Conservation (phyloP, 140 eudicot species). For the Oenanthe javanica region DNA sequence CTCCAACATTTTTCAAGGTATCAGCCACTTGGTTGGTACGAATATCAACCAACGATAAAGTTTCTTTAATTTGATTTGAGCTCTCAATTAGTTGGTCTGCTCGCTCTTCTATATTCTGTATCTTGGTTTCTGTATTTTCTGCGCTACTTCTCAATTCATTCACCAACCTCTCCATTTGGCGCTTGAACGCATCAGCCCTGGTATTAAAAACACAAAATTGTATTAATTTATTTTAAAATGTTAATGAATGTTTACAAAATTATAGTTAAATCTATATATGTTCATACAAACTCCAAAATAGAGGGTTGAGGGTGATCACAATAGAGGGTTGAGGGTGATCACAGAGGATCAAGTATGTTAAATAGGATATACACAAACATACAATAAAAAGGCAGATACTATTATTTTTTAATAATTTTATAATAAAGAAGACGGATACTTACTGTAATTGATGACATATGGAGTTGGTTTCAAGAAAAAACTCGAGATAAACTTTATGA, state of each 20-base stretch:
- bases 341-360: background rate
- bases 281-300: background rate
- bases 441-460: conserved; percentile 88
- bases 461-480: conserved; percentile 64
- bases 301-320: no score
- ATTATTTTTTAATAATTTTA: conserved; percentile 19
- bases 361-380: background rate
- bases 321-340: background rate
- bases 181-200: conserved; percentile 72
- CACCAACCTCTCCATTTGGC: conserved; percentile 69
- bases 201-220: background rate
- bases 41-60: conserved; percentile 42
- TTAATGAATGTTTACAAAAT: background rate
- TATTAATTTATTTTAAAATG: background rate
- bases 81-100: conserved; percentile 42
- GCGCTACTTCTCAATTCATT: conserved; percentile 66
- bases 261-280: background rate
- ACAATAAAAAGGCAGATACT: conserved; percentile 8
- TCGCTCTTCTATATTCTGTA: conserved; percentile 48
- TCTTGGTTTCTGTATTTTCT: conserved; percentile 52
- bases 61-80: conserved; percentile 44
- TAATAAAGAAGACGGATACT: conserved; percentile 10
- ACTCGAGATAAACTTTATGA: conserved; percentile 53
- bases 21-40: conserved; percentile 54
- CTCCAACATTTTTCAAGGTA: conserved; percentile 46